phyloP scores from a whole-genome alignment of 1,139 yeast genomes.

The Magnusiomyces starmeri region DNA sequence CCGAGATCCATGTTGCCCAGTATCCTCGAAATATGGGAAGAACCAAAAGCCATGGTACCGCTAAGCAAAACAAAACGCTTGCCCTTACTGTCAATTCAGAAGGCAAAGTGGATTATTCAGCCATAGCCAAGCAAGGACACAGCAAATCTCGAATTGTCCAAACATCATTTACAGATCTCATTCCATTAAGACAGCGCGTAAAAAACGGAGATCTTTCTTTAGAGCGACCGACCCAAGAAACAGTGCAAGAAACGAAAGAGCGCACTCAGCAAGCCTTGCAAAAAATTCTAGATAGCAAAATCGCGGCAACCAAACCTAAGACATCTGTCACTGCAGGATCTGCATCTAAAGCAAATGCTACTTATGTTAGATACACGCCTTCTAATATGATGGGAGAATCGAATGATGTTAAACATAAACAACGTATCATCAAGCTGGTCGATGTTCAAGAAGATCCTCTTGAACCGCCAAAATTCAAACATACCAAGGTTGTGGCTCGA shows the following conservation, averaged over 20 bases:
- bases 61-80: conserved; percentile 23
- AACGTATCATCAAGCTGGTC: conserved; percentile 47
- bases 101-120: conserved; percentile 33
- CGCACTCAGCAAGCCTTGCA: conserved; percentile 46
- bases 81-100: conserved; percentile 31
- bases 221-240: conserved; percentile 39
- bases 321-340: conserved; percentile 22
- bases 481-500: conserved; percentile 63
- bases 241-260: conserved; percentile 37
- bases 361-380: conserved; percentile 46
- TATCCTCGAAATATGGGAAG: conserved; percentile 34
- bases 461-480: conserved; percentile 73
- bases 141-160: conserved; percentile 32
- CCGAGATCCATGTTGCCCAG: conserved; percentile 33
- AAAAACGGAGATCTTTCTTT: conserved; percentile 33
- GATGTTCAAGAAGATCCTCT: conserved; percentile 73
- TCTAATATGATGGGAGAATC: conserved; percentile 35
- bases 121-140: conserved; percentile 35
- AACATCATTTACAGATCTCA: conserved; percentile 38
- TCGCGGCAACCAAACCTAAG: conserved; percentile 30
- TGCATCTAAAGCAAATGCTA: conserved; percentile 24
- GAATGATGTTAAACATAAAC: conserved; percentile 24
- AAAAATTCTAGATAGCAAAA: conserved; percentile 38
- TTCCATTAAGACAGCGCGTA: conserved; percentile 43
- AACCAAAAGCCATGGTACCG: conserved; percentile 8